Percentiles rank a stretch among this genome's conserved stretches.
phyloP scores from a whole-genome alignment of 305 asterid species.

The Rubia peregrina region DNA sequence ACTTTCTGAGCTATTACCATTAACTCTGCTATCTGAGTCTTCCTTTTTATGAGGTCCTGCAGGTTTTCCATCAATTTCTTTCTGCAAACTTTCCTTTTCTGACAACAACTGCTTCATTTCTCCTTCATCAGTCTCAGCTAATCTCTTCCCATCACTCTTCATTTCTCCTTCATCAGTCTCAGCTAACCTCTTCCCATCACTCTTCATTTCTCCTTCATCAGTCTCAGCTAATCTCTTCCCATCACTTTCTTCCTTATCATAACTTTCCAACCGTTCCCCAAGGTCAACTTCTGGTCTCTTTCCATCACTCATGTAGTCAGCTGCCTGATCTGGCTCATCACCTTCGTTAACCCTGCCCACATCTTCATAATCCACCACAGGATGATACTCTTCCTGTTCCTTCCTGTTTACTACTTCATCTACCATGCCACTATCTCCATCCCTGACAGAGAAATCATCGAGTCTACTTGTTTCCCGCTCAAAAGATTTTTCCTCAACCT shows the following conservation, averaged over 20 bases:
- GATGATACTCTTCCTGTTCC: slow-evolving; percentile 26
- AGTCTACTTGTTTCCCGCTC: slow-evolving; percentile 23
- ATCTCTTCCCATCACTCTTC: slow-evolving; percentile 10
- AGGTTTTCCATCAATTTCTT: slow-evolving; percentile 22
- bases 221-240: slow-evolving; percentile 9
- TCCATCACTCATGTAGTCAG: slow-evolving; percentile 22
- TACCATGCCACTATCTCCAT: slow-evolving; percentile 28
- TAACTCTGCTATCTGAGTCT: slow-evolving; percentile 19
- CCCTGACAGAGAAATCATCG: slow-evolving; percentile 20
- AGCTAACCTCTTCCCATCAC: slow-evolving; percentile 9
- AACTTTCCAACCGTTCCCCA: slow-evolving; percentile 17
- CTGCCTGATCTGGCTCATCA: slow-evolving; percentile 21
- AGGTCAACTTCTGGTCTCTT: slow-evolving; percentile 26
- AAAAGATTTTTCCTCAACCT: slow-evolving; percentile 14
- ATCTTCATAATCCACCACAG: slow-evolving; percentile 27
- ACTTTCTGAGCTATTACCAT: slow-evolving; percentile 23
- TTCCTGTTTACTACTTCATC: slow-evolving; percentile 34
- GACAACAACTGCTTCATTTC: slow-evolving; percentile 12
- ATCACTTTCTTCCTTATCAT: slow-evolving; percentile 16
- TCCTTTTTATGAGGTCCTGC: slow-evolving; percentile 25
- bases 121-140: slow-evolving; percentile 6
- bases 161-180: slow-evolving; percentile 15
- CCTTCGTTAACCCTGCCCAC: not conserved
- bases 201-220: slow-evolving; percentile 15
- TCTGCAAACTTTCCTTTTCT: slow-evolving; percentile 20